phyloP scores from a whole-genome alignment of 2,329 filamentous ascomycete species.

The Neopestalotiopsis clavispora region DNA sequence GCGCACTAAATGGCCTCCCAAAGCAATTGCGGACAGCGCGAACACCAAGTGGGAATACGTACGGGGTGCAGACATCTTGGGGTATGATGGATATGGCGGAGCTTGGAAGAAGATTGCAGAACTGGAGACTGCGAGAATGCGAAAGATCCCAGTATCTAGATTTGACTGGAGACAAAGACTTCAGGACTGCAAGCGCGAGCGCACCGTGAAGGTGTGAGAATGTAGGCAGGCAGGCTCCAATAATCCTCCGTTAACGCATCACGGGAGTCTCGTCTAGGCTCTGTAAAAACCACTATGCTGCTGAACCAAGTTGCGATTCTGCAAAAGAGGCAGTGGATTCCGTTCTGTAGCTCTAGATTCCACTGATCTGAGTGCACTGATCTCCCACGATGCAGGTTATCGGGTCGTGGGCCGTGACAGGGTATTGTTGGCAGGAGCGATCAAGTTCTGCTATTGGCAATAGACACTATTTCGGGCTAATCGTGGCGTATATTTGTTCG shows the following conservation, averaged over 20 bases:
- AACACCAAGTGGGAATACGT: background rate
- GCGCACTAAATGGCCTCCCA: background rate
- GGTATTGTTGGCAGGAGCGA: background rate
- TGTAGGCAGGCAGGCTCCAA: background rate
- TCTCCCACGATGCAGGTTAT: background rate
- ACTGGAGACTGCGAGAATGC: background rate
- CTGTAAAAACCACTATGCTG: background rate
- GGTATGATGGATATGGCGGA: background rate
- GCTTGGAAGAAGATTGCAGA: background rate
- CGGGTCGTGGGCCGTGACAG: background rate
- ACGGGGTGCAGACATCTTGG: slow-evolving; percentile 14
- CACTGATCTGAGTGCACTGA: no score
- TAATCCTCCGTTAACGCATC: background rate
- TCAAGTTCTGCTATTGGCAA: background rate
- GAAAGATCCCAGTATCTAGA: background rate
- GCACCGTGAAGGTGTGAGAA: background rate
- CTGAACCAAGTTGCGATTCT: background rate
- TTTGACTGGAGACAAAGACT: background rate
- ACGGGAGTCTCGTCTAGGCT: background rate
- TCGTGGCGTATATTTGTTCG: background rate
- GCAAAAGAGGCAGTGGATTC: background rate
- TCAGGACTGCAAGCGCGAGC: background rate
- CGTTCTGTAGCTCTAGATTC: background rate
- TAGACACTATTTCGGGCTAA: background rate
- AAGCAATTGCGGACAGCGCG: background rate